Evolutionary conservation across 495 filamentous ascomycete genomes (phyloP).

Genomic region (Penicillium chermesinum): DNA sequence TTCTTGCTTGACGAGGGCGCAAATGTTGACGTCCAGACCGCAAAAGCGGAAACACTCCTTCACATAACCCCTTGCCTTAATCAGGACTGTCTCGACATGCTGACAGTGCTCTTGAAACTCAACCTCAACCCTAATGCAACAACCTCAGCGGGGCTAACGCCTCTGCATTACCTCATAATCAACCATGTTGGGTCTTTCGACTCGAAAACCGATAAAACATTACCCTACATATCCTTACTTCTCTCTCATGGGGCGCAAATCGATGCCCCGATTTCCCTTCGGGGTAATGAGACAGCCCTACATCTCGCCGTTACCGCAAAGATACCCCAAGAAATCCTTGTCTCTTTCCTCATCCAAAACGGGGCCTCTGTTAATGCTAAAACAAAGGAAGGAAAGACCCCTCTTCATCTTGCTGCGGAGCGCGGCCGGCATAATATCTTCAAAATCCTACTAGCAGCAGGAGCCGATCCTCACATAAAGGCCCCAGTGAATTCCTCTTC

Average conservation of each 20-base stretch:
- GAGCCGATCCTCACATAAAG: constrained; percentile 24
- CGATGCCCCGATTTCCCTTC: constrained; percentile 12
- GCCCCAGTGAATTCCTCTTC: constrained; percentile 5
- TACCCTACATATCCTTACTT: constrained; percentile 23
- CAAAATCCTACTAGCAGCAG: constrained; percentile 22
- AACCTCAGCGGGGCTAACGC: constrained; percentile 22
- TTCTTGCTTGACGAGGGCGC: constrained; percentile 26
- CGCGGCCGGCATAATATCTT: constrained; percentile 27
- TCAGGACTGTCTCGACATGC: constrained; percentile 26
- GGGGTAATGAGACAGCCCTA: constrained; percentile 22
- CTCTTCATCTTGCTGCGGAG: constrained; percentile 37
- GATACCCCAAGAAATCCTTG: constrained; percentile 12
- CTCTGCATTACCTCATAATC: constrained; percentile 26
- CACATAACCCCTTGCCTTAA: constrained; percentile 25
- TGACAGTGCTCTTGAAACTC: constrained; percentile 14
- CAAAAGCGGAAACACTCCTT: constrained; percentile 26
- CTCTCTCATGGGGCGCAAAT: constrained; percentile 21
- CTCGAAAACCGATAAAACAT: constrained; percentile 13
- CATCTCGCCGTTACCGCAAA: constrained; percentile 22
- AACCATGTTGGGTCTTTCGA: constrained; percentile 17
- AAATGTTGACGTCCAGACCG: constrained; percentile 22
- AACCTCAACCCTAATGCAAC: constrained; percentile 15
- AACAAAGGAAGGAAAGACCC: constrained; percentile 27
- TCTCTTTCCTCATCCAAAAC: constrained; percentile 26
- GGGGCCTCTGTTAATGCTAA: constrained; percentile 29